Evolutionary conservation across 2,329 filamentous ascomycete genomes (phyloP), one percentile per base, ranked within the genome.

Genomic region (Phaeosphaeria sp.): DNA sequence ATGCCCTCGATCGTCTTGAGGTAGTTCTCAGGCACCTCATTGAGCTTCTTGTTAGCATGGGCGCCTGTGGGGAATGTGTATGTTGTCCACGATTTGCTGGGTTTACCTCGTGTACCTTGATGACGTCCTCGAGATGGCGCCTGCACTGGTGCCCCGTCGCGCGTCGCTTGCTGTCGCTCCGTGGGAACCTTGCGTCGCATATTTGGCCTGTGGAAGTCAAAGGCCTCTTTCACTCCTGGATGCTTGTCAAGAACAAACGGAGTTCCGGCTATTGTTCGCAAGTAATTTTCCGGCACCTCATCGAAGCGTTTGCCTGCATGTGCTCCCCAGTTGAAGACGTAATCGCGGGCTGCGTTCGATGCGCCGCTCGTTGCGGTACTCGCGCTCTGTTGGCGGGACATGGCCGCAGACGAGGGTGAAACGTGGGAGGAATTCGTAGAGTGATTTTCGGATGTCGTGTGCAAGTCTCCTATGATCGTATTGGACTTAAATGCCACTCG

Each of bases 171-270:
- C 30, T 55, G 42, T 13, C 49, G 43, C 10, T 30, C 15, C 21
- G 43, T 46, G 39, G 56, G 48, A 5, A 30, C 54, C 13, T 51
- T 56, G 30, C 62, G 57, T 30, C 62, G 59, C 50, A 65, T 52
- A 6, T 63, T 63, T 22, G 68, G 67, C 18, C 62, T 62, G 49
- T 67, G 58, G 51, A 63, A 65, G n/a, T 71, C 68, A 33, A 68
- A 69, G 13, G 68, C 68, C 22, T 69, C 66, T 22, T 59, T 54
- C 10, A 69, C 36, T 20, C 63, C 65, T 18, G 57, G 64, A 25
- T 69, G 62, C 22, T 60, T 64, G 46, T 59, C 61, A 36, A 65
- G 66, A 23, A 59, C 48, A 30, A 60, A 56, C n/a, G 66, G 46
- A 50, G 69, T 63, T 9, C 68, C 66, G 22, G 62, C 65, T 27